These are phyloP conservation scores for Leishmania turanica DNA, from an alignment of 208 protist genomes.

Conservation along the genomic window DNA sequence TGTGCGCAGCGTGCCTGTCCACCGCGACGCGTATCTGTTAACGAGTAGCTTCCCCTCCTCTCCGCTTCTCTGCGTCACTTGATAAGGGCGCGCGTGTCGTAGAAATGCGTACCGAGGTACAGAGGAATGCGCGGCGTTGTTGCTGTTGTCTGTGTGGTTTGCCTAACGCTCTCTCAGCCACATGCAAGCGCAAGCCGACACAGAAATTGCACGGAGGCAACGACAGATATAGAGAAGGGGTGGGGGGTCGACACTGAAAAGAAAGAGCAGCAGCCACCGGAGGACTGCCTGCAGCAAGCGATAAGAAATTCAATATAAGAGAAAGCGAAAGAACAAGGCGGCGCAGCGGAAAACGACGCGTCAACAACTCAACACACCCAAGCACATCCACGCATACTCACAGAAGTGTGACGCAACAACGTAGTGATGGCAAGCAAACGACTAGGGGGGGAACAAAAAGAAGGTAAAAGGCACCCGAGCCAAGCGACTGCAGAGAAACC, in stretches of 20 bases:
- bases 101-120: neutral
- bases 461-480: neutral
- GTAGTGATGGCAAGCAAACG: neutral
- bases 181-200: neutral
- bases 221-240: neutral
- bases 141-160: neutral
- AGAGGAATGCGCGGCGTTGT: neutral
- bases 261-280: neutral
- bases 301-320: neutral
- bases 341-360: neutral
- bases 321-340: neutral
- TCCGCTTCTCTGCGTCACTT: neutral
- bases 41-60: neutral
- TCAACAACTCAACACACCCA: neutral
- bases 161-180: neutral
- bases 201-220: neutral
- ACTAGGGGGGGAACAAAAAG: neutral
- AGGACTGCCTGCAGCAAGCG: neutral
- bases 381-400: neutral
- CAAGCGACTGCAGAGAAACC: neutral
- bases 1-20: neutral
- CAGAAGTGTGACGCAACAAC: neutral
- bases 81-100: neutral
- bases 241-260: neutral
- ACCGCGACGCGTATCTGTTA: neutral